Evolutionary conservation across 192 early-diverging fungal species (phyloP).

Genomic region (Coemansia sp.): DNA sequence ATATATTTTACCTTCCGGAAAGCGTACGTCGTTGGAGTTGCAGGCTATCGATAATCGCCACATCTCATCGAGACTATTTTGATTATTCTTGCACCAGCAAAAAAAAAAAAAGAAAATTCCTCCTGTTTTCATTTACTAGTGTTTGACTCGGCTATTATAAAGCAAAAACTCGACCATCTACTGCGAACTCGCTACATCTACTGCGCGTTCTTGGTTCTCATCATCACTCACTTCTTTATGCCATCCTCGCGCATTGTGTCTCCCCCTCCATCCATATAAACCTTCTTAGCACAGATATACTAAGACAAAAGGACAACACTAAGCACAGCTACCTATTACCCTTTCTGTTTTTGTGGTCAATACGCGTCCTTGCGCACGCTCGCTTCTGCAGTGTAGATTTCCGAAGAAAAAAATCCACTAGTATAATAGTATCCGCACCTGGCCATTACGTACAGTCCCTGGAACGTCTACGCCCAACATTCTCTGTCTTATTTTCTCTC

Average conservation of each 20-base stretch:
- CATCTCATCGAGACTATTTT: conserved; percentile 18
- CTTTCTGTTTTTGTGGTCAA: not conserved
- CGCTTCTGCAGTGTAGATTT: not conserved
- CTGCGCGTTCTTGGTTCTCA: conserved; percentile 7
- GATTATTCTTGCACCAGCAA: conserved; percentile 24
- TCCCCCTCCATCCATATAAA: not conserved
- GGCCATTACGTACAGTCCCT: not conserved
- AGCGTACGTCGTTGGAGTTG: not conserved
- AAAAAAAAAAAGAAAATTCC: not conserved
- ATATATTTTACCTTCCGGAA: not conserved
- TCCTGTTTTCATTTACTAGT: conserved; percentile 10
- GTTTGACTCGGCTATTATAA: conserved; percentile 14
- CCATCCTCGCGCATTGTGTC: not conserved
- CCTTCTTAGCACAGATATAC: not conserved
- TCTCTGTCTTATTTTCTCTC: not conserved
- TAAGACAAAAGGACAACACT: not conserved
- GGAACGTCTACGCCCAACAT: not conserved
- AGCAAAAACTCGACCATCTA: not conserved
- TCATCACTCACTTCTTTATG: conserved; percentile 7
- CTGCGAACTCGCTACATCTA: conserved; percentile 16
- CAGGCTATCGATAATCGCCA: conserved; percentile 11
- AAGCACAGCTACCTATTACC: not conserved
- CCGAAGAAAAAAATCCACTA: not conserved
- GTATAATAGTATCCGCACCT: not conserved
- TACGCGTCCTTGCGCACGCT: not conserved